Conservation (phyloP, 1,139 yeast species). For the Nakaseomyces nivariensis region DNA sequence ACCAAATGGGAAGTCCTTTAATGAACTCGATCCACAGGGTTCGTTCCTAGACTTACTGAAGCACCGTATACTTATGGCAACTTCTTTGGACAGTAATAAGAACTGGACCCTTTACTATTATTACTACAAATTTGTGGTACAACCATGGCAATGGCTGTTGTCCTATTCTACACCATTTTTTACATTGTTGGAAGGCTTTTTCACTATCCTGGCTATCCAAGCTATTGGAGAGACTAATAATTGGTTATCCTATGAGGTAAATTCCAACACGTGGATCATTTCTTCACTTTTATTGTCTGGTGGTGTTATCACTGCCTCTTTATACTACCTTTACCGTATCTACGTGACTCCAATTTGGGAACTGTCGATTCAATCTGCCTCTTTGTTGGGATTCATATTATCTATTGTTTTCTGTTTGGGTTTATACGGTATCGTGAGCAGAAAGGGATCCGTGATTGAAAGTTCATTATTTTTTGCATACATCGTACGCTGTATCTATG, state of each 20-base stretch:
- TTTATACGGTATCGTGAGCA: conserved; percentile 72
- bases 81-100: neutral
- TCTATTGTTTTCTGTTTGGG: conserved; percentile 70
- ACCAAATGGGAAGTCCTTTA: conserved; percentile 18
- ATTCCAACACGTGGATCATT: conserved; percentile 63
- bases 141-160: conserved; percentile 61
- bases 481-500: conserved; percentile 84
- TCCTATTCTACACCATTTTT: conserved; percentile 80
- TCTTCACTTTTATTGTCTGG: conserved; percentile 67
- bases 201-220: conserved; percentile 80
- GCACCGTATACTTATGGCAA: neutral
- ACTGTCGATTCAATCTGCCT: conserved; percentile 64
- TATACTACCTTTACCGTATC: conserved; percentile 73
- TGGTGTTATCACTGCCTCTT: conserved; percentile 60
- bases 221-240: conserved; percentile 77
- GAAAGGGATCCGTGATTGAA: conserved; percentile 82
- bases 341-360: conserved; percentile 61
- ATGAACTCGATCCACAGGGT: neutral
- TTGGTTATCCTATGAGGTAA: conserved; percentile 40
- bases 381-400: conserved; percentile 74
- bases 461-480: conserved; percentile 79
- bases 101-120: conserved; percentile 16
- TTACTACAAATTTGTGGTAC: conserved; percentile 34
- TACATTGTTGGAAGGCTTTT: conserved; percentile 85
- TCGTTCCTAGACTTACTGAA: neutral